Percentiles rank a stretch among this genome's conserved stretches.
These are phyloP conservation scores for Tuber magnatum DNA, from an alignment of 495 filamentous ascomycete genomes.

Conservation along the genomic window DNA sequence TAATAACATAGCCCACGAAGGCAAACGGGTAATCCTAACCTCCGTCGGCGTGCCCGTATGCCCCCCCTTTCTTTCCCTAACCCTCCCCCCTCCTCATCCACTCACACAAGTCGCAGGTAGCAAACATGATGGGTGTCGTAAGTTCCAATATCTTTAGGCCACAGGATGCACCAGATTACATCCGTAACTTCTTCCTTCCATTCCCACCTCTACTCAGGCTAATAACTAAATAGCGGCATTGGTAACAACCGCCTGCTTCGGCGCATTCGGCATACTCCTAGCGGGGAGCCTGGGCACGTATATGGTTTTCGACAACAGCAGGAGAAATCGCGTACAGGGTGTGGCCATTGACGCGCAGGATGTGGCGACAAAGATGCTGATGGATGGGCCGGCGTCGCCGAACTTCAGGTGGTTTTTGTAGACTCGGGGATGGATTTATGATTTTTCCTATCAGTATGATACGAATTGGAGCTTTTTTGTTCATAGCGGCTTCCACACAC, in stretches of 20 bases:
- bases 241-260: constrained; percentile 66
- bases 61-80: not conserved
- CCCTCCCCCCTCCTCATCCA: not conserved
- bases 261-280: constrained; percentile 55
- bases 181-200: constrained; percentile 40
- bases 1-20: constrained; percentile 74
- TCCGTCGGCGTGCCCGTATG: constrained; percentile 62
- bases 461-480: not conserved
- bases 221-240: constrained; percentile 48
- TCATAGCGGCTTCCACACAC: not conserved
- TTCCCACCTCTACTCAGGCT: not conserved
- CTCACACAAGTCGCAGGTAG: constrained; percentile 36
- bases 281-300: constrained; percentile 55
- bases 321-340: constrained; percentile 56
- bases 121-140: constrained; percentile 76
- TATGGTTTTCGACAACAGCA: constrained; percentile 65
- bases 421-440: not conserved
- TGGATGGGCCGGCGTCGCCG: constrained; percentile 57
- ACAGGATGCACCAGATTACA: constrained; percentile 64
- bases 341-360: constrained; percentile 56
- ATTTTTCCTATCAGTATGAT: not conserved
- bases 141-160: constrained; percentile 66
- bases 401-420: constrained; percentile 68
- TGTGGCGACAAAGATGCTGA: constrained; percentile 59
- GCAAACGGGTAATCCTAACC: constrained; percentile 61